Evolutionary conservation across 176 grass and related monocot species (phyloP).

Genomic region (Poa annua): DNA sequence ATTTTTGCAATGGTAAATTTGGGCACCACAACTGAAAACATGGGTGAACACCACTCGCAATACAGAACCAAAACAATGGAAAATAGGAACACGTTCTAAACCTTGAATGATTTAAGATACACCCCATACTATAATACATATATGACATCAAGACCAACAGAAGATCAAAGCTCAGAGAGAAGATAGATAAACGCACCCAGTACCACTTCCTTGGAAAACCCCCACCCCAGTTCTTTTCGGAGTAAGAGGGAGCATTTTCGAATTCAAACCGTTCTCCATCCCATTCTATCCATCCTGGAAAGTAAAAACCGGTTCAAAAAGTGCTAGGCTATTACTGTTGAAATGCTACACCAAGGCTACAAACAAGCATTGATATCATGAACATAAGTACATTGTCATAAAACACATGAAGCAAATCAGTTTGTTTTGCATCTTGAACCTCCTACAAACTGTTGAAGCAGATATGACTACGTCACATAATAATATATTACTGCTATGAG

Average conservation of each 20-base stretch:
- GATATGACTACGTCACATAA: neutral
- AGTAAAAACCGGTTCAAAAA: neutral
- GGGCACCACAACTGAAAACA: neutral
- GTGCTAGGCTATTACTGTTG: neutral
- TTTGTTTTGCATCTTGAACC: conserved; percentile 1
- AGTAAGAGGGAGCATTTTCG: conserved; percentile 95
- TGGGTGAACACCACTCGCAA: neutral
- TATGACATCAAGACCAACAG: conserved; percentile 21
- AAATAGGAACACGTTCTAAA: neutral
- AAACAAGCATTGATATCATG: neutral
- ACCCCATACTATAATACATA: conserved; percentile 21
- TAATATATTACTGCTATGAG: neutral
- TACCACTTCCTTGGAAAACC: conserved; percentile 97
- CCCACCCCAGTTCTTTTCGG: conserved; percentile 94
- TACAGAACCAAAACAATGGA: neutral
- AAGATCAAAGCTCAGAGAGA: conserved; percentile 36
- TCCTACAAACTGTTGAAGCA: neutral
- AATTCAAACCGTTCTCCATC: conserved; percentile 91
- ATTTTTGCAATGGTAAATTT: neutral
- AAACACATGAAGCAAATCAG: neutral
- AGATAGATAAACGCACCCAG: conserved; percentile 69
- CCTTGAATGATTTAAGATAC: neutral
- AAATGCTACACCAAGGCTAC: neutral
- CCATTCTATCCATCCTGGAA: conserved; percentile 97
- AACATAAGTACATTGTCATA: neutral